phyloP scores from a whole-genome alignment of 2,329 filamentous ascomycete genomes.

The Claviceps sp. region DNA sequence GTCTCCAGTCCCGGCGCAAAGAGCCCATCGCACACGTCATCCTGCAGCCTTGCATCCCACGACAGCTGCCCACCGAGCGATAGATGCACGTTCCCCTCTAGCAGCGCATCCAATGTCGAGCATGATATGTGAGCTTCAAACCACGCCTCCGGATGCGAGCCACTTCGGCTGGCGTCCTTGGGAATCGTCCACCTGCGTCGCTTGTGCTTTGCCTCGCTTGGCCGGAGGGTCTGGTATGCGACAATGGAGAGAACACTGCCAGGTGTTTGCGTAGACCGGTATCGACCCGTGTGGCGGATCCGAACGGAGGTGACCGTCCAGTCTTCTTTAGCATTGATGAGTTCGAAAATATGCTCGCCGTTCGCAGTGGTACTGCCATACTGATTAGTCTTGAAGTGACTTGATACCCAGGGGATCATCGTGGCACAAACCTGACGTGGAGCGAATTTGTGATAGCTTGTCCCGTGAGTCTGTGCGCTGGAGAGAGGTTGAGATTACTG shows the following conservation, averaged over 20 bases:
- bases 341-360: constrained; percentile 10
- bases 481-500: constrained; percentile 5
- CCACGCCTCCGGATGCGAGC: constrained; percentile 8
- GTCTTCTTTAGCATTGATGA: constrained; percentile 2
- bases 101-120: constrained; percentile 4
- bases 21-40: constrained; percentile 14
- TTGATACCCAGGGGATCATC: neutral
- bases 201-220: neutral
- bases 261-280: constrained; percentile 5
- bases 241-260: constrained; percentile 12
- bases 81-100: constrained; percentile 15
- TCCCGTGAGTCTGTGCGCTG: constrained; percentile 10
- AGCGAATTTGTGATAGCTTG: constrained; percentile 12
- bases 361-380: constrained; percentile 6
- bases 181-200: constrained; percentile 4
- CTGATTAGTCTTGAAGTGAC: neutral
- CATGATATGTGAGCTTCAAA: constrained; percentile 18
- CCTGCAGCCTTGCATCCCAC: constrained; percentile 13
- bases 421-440: constrained; percentile 13
- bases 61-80: constrained; percentile 13
- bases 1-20: constrained; percentile 17
- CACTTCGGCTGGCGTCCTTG: neutral
- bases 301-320: constrained; percentile 9
- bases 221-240: constrained; percentile 11
- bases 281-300: constrained; percentile 13